Evolutionary conservation across 371 early-diverging fungal species (phyloP).

Genomic region (Mucor plumbeus): DNA sequence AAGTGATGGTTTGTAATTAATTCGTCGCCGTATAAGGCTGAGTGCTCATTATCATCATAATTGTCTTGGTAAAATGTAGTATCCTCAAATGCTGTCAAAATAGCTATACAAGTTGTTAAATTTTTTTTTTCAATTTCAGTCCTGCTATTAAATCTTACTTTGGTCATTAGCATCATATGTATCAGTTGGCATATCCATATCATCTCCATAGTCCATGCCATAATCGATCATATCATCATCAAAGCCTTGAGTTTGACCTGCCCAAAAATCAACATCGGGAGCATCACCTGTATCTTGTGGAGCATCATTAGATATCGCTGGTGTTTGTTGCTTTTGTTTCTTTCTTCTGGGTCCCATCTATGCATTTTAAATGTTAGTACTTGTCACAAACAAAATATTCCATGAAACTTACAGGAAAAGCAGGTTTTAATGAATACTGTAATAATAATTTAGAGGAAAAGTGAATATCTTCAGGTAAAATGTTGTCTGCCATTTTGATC

Average conservation of each 20-base stretch:
- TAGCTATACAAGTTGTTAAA: slow-evolving; percentile 18
- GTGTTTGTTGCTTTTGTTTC: neutral
- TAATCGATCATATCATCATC: slow-evolving; percentile 17
- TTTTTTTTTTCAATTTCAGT: neutral
- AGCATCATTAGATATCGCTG: neutral
- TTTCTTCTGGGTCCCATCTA: neutral
- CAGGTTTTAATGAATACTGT: slow-evolving; percentile 82
- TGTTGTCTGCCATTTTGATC: slow-evolving; percentile 51
- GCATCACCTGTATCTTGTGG: slow-evolving; percentile 23
- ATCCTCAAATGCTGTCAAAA: slow-evolving; percentile 36
- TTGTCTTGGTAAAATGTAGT: slow-evolving; percentile 40
- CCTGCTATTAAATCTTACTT: slow-evolving; percentile 22
- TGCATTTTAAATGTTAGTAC: neutral
- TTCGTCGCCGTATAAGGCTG: slow-evolving; percentile 41
- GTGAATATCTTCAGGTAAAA: slow-evolving; percentile 88
- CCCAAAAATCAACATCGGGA: slow-evolving; percentile 50
- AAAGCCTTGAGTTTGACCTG: slow-evolving; percentile 28
- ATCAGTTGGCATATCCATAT: slow-evolving; percentile 23
- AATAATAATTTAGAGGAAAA: slow-evolving; percentile 84
- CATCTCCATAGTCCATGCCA: slow-evolving; percentile 19
- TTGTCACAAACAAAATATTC: neutral
- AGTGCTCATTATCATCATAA: slow-evolving; percentile 29
- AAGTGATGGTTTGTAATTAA: slow-evolving; percentile 46
- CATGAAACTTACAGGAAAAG: slow-evolving; percentile 57
- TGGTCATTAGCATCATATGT: slow-evolving; percentile 20